phyloP scores from a whole-genome alignment of 2,329 filamentous ascomycete genomes.

The Geoglossum cookeanum region DNA sequence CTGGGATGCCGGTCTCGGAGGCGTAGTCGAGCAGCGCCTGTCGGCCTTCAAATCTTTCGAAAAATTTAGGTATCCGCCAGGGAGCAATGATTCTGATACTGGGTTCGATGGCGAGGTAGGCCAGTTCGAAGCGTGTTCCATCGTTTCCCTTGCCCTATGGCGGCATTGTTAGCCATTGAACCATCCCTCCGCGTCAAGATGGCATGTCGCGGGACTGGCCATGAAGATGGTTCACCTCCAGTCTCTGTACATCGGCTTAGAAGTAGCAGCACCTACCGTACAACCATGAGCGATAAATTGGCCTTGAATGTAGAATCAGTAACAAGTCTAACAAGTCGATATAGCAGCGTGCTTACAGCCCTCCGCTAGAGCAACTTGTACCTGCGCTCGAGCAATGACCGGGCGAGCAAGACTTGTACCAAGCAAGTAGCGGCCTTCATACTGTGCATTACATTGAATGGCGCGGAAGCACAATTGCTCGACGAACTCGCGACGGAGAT shows the following conservation, averaged over 20 bases:
- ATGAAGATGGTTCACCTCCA: neutral
- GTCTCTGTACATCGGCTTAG: neutral
- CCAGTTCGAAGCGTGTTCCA: neutral
- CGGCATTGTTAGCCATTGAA: neutral
- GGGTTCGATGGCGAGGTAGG: no score
- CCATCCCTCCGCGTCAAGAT: neutral
- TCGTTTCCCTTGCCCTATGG: no score
- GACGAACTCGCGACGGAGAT: constrained; percentile 58
- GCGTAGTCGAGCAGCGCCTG: constrained; percentile 31
- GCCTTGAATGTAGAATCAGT: neutral
- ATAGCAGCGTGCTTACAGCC: constrained; percentile 15
- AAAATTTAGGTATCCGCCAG: constrained; percentile 29
- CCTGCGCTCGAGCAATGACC: constrained; percentile 28
- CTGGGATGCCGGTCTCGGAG: constrained; percentile 26
- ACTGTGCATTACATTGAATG: constrained; percentile 52
- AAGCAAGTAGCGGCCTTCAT: constrained; percentile 31
- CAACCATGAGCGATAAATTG: neutral
- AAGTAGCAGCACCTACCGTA: neutral
- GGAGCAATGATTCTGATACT: constrained; percentile 29
- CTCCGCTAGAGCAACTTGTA: constrained; percentile 22
- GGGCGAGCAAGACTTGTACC: constrained; percentile 23
- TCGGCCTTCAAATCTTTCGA: constrained; percentile 28
- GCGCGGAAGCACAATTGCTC: constrained; percentile 65
- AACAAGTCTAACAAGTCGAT: neutral
- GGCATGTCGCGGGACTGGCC: no score